Conservation (phyloP, 352 stramenopile species). For the Globisporangium middletonii region DNA sequence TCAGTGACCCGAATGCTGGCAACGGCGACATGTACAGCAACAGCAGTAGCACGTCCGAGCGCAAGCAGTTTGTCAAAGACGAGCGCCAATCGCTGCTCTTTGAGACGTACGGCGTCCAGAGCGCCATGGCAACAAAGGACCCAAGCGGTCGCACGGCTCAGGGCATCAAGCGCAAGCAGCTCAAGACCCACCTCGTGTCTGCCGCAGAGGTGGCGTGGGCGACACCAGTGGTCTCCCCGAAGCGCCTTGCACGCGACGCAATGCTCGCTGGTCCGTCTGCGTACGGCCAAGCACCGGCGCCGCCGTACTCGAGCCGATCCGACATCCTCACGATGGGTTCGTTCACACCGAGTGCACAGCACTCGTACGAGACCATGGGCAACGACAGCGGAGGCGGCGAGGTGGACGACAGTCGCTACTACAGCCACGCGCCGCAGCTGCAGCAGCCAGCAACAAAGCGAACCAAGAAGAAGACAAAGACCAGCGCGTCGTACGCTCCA, state of each 20-base stretch:
- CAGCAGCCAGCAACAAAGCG: conserved; percentile 6
- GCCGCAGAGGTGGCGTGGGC: conserved; percentile 28
- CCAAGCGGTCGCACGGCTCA: conserved; percentile 9
- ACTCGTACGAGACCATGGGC: too few relatives aligned
- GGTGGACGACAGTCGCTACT: background rate
- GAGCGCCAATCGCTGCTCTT: conserved; percentile 53
- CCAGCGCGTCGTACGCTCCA: background rate
- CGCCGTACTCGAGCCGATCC: conserved; percentile 23
- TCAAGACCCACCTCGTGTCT: conserved; percentile 44
- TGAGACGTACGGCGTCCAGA: conserved; percentile 53
- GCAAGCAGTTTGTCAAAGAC: conserved; percentile 36
- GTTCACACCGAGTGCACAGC: conserved; percentile 1
- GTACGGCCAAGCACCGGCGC: conserved; percentile 1
- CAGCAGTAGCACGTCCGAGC: conserved; percentile 10
- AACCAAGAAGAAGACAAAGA: conserved; percentile 35
- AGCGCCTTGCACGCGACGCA: conserved; percentile 21
- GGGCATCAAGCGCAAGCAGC: conserved; percentile 53
- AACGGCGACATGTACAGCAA: background rate
- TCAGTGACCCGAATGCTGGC: conserved; percentile 17
- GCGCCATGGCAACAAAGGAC: conserved; percentile 3
- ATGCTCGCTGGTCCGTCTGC: conserved; percentile 13
- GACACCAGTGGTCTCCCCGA: conserved; percentile 18
- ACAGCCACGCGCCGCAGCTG: conserved; percentile 6
- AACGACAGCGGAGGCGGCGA: too few relatives aligned
- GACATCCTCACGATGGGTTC: conserved; percentile 7